Evolutionary conservation across 1,139 yeast genomes (phyloP).

Genomic region (Scheffersomyces segobiensis): DNA sequence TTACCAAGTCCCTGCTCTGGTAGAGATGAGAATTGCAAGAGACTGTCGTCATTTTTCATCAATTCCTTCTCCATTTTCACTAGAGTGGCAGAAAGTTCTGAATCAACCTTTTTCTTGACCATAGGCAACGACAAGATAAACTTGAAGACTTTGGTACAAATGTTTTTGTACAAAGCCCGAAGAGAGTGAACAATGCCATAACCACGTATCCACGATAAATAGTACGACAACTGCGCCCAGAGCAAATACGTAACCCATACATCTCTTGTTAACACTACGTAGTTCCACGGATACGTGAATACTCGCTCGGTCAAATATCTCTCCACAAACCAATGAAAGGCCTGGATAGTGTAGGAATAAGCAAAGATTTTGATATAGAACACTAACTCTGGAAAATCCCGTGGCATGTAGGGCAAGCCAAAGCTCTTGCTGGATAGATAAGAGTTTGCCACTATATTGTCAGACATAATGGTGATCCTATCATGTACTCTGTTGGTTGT

Average conservation of each 20-base stretch:
- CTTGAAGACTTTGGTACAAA: slow-evolving; percentile 26
- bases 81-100: slow-evolving; percentile 54
- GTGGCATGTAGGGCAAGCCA: slow-evolving; percentile 17
- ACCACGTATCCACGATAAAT: slow-evolving; percentile 25
- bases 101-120: slow-evolving; percentile 54
- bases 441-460: neutral
- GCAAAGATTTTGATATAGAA: slow-evolving; percentile 6
- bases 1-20: slow-evolving; percentile 60
- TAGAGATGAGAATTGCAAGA: slow-evolving; percentile 50
- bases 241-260: slow-evolving; percentile 21
- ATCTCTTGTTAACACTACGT: slow-evolving; percentile 24
- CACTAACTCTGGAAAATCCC: slow-evolving; percentile 9
- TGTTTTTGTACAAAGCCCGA: slow-evolving; percentile 8
- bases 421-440: slow-evolving; percentile 7
- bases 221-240: slow-evolving; percentile 9
- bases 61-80: slow-evolving; percentile 53
- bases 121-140: slow-evolving; percentile 53
- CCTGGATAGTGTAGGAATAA: slow-evolving; percentile 1
- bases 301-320: neutral
- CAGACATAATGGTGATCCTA: neutral
- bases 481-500: neutral
- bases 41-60: slow-evolving; percentile 49
- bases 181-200: slow-evolving; percentile 39
- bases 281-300: slow-evolving; percentile 5
- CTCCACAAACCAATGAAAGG: neutral